phyloP scores from a whole-genome alignment of 2,329 filamentous ascomycete genomes.

The Aspergillus udagawae region DNA sequence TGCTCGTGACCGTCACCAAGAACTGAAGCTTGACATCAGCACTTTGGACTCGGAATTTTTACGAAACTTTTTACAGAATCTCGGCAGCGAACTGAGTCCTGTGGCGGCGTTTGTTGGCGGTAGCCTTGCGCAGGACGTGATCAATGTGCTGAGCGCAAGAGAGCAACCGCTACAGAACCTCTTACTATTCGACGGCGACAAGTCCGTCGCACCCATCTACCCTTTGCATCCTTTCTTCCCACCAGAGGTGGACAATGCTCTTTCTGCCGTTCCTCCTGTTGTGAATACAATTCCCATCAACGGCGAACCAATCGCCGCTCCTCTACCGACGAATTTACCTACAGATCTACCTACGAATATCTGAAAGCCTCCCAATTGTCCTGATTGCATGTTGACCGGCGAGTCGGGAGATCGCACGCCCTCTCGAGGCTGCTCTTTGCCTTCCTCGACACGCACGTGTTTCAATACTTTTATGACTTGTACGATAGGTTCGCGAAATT shows the following conservation, averaged over 20 bases:
- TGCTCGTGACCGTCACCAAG: conserved; percentile 72
- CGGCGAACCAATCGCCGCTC: conserved; percentile 2
- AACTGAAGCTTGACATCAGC: conserved; percentile 65
- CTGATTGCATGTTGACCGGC: neutral
- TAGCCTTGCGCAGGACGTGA: conserved; percentile 89
- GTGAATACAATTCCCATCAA: conserved; percentile 24
- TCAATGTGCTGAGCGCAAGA: conserved; percentile 85
- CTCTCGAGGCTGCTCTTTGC: neutral
- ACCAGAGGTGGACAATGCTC: conserved; percentile 21
- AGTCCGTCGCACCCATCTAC: conserved; percentile 73
- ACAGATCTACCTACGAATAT: neutral
- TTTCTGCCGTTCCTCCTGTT: conserved; percentile 26
- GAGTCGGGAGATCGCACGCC: neutral
- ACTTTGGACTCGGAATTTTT: conserved; percentile 69
- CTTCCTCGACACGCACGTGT: neutral
- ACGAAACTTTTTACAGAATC: conserved; percentile 78
- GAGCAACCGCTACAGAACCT: conserved; percentile 97
- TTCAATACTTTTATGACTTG: conserved; percentile 7
- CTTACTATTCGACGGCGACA: conserved; percentile 83
- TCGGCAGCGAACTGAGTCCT: conserved; percentile 78
- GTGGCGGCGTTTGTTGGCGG: conserved; percentile 87
- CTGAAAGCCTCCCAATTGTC: neutral
- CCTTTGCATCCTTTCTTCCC: conserved; percentile 68
- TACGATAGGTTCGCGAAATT: conserved; percentile 5
- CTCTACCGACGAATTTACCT: neutral